These are phyloP conservation scores for Clohesyomyces aquaticus DNA, from an alignment of 495 filamentous ascomycete species.

Conservation along the genomic window DNA sequence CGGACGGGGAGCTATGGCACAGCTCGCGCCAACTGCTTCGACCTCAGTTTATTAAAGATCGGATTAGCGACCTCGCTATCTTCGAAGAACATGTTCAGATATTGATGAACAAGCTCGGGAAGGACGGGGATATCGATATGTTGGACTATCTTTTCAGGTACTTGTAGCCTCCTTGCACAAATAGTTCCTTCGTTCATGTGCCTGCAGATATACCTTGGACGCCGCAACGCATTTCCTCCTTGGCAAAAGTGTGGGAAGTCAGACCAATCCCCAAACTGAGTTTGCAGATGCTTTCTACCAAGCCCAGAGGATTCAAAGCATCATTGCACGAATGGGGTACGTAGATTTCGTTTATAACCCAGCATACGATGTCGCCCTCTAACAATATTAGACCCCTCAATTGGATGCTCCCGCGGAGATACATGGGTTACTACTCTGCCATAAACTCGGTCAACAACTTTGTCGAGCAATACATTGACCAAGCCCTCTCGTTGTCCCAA, in stretches of 20 bases:
- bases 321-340: conserved; percentile 51
- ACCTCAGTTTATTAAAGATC: conserved; percentile 62
- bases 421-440: conserved; percentile 47
- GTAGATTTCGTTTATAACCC: neutral
- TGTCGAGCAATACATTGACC: conserved; percentile 57
- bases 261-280: conserved; percentile 55
- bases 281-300: conserved; percentile 59
- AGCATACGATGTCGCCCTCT: neutral
- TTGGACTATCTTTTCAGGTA: conserved; percentile 57
- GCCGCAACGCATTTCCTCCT: conserved; percentile 64
- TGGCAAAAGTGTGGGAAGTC: conserved; percentile 56
- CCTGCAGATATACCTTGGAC: conserved; percentile 54
- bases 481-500: conserved; percentile 53
- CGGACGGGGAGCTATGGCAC: conserved; percentile 60
- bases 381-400: conserved; percentile 46
- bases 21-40: conserved; percentile 57
- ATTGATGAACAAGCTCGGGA: conserved; percentile 50
- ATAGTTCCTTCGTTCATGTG: neutral
- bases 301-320: conserved; percentile 56
- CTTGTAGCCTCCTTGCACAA: neutral
- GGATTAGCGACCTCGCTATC: conserved; percentile 54
- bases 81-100: conserved; percentile 56
- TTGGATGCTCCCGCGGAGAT: conserved; percentile 48
- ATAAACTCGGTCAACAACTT: conserved; percentile 56
- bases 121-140: conserved; percentile 54